Base-by-base conservation (phyloP, 768 basidiomycete genomes). In the Grammothele lineata region DNA sequence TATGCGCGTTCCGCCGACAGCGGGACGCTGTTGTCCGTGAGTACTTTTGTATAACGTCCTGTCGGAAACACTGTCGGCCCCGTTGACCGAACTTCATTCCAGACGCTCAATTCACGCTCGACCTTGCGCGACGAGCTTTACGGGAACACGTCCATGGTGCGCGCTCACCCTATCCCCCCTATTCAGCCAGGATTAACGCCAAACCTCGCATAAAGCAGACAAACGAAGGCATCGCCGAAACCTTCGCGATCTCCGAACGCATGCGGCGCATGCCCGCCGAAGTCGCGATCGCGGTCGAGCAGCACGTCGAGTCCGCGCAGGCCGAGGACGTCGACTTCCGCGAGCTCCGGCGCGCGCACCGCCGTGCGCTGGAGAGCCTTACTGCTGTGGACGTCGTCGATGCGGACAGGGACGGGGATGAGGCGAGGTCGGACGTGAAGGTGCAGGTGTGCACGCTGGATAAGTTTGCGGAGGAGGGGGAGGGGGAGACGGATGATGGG, bases 91-190 rank as follows among this genome's bases (percentile, higher is more conserved):
- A n/a, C n/a, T n/a, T n/a, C n/a, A n/a, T n/a, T n/a, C n/a, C 30
- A 46, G 45, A 39, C 45, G 3, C 45, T 46, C 37, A 46, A 46
- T 37, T 46, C 37, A 4, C 45, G 45, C n/a, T 39, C 45, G 21
- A 46, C 45, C 14, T 37, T 46, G 33, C 45, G 45, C 17, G 45
- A 46, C n/a, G 45, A 46, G 37, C 37, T 46, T 21, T 38, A 26
- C n/a, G 45, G 38, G 9, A 34, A 19, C 19, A 14, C 33, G 8
- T 14, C 25, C 3, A n/a, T 34, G 26, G 30, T 46, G 10, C 30
- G 42, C 33, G 22, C 38, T 8, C 18, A 7, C 24, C 36, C 4
- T n/a, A n/a, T 37, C 17, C 1, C 4, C 1, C 34, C 19, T 11
- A n/a, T 14, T 22, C 35, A 11, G 6, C 27, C 8, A 7, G 27